A percentile compares a stretch with the other conserved stretches of the same genome.
Conservation (phyloP, 75 land plant genomes). For the Pinus albicaulis region DNA sequence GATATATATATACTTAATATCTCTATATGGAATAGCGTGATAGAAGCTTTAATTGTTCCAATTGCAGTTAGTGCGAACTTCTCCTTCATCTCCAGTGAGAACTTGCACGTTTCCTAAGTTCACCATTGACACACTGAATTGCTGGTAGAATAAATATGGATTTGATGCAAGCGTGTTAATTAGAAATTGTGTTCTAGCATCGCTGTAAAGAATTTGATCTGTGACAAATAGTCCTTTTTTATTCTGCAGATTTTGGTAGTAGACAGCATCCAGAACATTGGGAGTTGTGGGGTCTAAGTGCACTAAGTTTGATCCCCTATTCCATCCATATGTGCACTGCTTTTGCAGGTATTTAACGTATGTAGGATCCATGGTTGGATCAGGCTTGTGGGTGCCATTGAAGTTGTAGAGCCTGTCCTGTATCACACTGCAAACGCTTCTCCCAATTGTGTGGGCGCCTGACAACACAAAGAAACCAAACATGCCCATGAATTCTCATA, state of each 20-base stretch:
- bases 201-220: slow-evolving; percentile 49
- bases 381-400: slow-evolving; percentile 44
- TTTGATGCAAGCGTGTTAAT: slow-evolving; percentile 23
- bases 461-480: too few relatives aligned
- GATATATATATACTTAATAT: too few relatives aligned
- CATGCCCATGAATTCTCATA: too few relatives aligned
- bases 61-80: slow-evolving; percentile 50
- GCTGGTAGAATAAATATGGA: slow-evolving; percentile 25
- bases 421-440: slow-evolving; percentile 59
- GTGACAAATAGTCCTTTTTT: slow-evolving; percentile 49
- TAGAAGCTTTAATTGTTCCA: too few relatives aligned
- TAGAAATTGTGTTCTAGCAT: slow-evolving; percentile 24
- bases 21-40: too few relatives aligned
- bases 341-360: slow-evolving; percentile 20
- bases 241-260: slow-evolving; percentile 33
- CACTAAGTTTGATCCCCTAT: background rate
- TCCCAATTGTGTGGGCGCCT: slow-evolving; percentile 80
- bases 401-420: slow-evolving; percentile 66
- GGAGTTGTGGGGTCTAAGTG: slow-evolving; percentile 37
- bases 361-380: slow-evolving; percentile 50
- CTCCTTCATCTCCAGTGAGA: slow-evolving; percentile 45
- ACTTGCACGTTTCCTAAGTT: slow-evolving; percentile 48
- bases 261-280: slow-evolving; percentile 46
- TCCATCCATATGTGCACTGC: slow-evolving; percentile 18
- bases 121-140: slow-evolving; percentile 51